Base-by-base conservation (phyloP, 495 filamentous ascomycete genomes). In the Podospora comata region DNA sequence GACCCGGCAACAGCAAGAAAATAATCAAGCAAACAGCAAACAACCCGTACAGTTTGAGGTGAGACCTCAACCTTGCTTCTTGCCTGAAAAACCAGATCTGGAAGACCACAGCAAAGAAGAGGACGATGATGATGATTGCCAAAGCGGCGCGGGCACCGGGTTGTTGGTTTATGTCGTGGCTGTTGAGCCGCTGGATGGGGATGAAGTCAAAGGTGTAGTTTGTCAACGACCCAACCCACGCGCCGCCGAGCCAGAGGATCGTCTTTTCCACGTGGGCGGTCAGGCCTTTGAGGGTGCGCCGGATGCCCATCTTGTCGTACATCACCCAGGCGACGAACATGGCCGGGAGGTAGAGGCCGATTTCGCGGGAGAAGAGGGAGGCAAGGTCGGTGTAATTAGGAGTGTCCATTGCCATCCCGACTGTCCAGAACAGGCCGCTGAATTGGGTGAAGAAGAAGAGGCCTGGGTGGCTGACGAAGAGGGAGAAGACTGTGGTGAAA, bases 151-250 rank as follows among this genome's bases (percentile, higher is more conserved):
- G 88, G 2, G 92, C 92, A 5, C 92, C 92, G 2, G 92, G 91
- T 68, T 96, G 90, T 70, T 89, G 84, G 57, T 86, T 77, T 18
- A 96, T 84, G 74, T 96, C 92, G 71, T 90, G 88, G 1, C 85
- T 83, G 1, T 88, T 95, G 9, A 96, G 80, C 18, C 92, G 87
- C 62, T 89, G 82, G 70, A 96, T 88, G 1, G 92, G 92, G 70
- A 96, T 92, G 79, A 88, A 86, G 60, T 90, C 90, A 71, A 96
- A 88, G 0, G 92, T 96, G 70, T 94, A 90, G 73, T 96, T 96
- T 60, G 89, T 91, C 56, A 96, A 80, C 0, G 90, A 86, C 28
- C 91, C 92, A 61, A 94, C 83, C 87, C 93, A 95, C 53, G 86
- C 87, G 11, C 84, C 84, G 1, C 91, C 90, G 11, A 95, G 78